phyloP scores from a whole-genome alignment of 1,284 basidiomycete species.

The Boletus coffeatus region DNA sequence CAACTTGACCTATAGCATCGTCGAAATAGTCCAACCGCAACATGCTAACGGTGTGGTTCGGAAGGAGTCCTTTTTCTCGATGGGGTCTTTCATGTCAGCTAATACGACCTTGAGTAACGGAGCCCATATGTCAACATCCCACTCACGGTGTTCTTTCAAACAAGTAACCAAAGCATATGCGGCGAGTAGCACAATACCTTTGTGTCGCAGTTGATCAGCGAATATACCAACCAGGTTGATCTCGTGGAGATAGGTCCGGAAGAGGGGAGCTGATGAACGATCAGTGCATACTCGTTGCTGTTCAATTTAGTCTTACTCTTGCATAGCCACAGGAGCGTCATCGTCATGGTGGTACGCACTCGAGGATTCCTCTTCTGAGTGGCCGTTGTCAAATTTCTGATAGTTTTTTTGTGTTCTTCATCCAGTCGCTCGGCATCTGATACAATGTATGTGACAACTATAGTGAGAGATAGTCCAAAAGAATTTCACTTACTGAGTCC shows the following conservation, averaged over 20 bases:
- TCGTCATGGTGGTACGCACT: slow-evolving; percentile 20
- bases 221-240: slow-evolving; percentile 4
- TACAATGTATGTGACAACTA: background rate
- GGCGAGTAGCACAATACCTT: slow-evolving; percentile 8
- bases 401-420: slow-evolving; percentile 1
- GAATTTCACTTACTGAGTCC: slow-evolving; percentile 16
- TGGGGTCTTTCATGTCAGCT: slow-evolving; percentile 17
- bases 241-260: slow-evolving; percentile 5
- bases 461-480: background rate
- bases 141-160: slow-evolving; percentile 15
- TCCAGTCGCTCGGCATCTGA: slow-evolving; percentile 8
- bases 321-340: slow-evolving; percentile 19
- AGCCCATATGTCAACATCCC: fast-evolving
- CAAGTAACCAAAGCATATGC: slow-evolving; percentile 17
- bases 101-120: background rate
- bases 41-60: slow-evolving; percentile 13
- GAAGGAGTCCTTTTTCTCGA: background rate
- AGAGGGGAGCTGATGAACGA: background rate
- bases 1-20: slow-evolving; percentile 10
- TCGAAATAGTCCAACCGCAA: slow-evolving; percentile 14
- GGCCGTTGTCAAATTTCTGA: slow-evolving; percentile 10
- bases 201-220: slow-evolving; percentile 10
- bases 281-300: background rate
- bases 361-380: background rate
- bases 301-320: slow-evolving; percentile 5